Evolutionary conservation across 2,329 filamentous ascomycete genomes (phyloP), one percentile per base, ranked within the genome.

Genomic region (Alternaria panax): DNA sequence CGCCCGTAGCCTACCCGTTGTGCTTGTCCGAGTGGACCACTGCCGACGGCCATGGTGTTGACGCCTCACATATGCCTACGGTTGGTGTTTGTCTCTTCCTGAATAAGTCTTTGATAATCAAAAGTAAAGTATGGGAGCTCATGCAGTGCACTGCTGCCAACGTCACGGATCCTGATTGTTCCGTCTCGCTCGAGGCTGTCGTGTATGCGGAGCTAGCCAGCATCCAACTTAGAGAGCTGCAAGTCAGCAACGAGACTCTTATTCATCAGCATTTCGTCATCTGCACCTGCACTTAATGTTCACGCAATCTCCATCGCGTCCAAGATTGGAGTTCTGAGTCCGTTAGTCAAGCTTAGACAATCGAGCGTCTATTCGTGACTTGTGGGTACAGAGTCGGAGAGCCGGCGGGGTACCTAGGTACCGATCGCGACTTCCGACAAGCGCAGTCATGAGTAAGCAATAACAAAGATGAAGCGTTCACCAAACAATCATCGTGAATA

Each of bases 81-180:
- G 48, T 25, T 24, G 20, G 5, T 24, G 16, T 41, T 41, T 16
- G 24, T 14, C 24, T 41, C 12, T 4, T 36, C 45, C 63, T 48
- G 65, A 71, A 51, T 25, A 34, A 61, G 66, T 57, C 46, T 60
- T 65, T 74, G 63, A 64, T 73, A 73, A 71, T 48, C 32, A 45
- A 27, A 51, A 27, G 30, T 36, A 54, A n/a, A 22, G 51, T 34
- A 34, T 47, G 41, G 41, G 12, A 16, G 30, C 32, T 4, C 18
- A 18, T 28, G 43, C 40, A 20, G 20, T 60, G 46, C 50, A 12
- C 27, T n/a, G 8, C 5, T 28, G 16, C 40, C 38, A 24, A 46
- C 28, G 47, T 32, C 40, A 42, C 14, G 7, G 20, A 7, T 28
- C 54, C 47, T 61, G 38, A 51, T 25, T 27, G 14, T 61, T 45